A percentile compares a stretch with the other conserved stretches of the same genome.
Evolutionary conservation across 2,329 filamentous ascomycete genomes (phyloP).

Genomic region (Aspergillus fructus): DNA sequence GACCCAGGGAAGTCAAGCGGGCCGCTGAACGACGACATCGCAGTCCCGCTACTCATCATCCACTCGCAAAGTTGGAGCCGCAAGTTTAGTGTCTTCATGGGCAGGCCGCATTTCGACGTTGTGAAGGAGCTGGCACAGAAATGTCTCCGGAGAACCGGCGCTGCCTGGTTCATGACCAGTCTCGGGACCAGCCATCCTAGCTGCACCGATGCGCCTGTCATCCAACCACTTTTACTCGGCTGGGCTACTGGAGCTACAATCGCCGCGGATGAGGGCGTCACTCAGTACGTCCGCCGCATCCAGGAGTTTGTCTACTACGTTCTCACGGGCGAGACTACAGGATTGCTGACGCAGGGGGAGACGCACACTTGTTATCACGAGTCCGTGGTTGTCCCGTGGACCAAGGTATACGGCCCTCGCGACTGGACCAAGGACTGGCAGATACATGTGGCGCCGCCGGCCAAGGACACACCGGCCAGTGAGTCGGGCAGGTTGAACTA

Average conservation of each 20-base stretch:
- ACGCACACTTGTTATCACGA: neutral
- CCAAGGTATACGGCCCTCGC: neutral
- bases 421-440: neutral
- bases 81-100: constrained; percentile 1
- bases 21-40: neutral
- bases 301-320: neutral
- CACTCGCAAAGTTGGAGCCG: constrained; percentile 1
- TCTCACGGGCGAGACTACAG: neutral
- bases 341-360: neutral
- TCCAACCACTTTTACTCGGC: neutral
- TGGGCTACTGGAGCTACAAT: neutral
- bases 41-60: neutral
- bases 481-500: too few species aligned
- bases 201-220: neutral
- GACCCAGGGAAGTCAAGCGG: neutral
- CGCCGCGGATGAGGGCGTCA: neutral
- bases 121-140: neutral
- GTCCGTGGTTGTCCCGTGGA: neutral
- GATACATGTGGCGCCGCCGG: neutral
- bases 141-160: neutral
- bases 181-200: neutral
- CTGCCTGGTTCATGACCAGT: neutral
- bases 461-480: too few species aligned
- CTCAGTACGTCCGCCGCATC: neutral
- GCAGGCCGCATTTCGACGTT: neutral